phyloP scores from a whole-genome alignment of 805 yeast genomes.

The Trichomonascus vanleenenianus region DNA sequence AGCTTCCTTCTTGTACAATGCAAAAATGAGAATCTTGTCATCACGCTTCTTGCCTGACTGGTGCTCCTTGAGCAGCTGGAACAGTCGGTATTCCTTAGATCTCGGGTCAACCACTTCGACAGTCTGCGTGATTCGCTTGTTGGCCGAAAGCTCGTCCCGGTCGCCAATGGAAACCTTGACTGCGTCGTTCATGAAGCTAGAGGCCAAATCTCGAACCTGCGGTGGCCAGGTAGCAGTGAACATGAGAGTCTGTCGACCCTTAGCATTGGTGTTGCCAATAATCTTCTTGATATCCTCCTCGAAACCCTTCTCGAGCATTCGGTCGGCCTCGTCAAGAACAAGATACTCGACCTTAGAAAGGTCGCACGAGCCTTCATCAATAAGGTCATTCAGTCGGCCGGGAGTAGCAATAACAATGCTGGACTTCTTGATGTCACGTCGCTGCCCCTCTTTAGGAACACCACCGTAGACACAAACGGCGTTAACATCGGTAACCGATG shows the following conservation, averaged over 20 bases:
- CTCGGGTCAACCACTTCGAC: constrained; percentile 87
- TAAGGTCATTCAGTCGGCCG: constrained; percentile 88
- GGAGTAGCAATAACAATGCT: constrained; percentile 89
- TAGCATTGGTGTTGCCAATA: constrained; percentile 47
- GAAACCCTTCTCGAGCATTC: constrained; percentile 97
- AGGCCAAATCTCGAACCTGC: constrained; percentile 89
- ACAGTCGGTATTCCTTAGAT: constrained; percentile 68
- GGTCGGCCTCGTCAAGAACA: constrained; percentile 95
- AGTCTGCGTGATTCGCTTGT: constrained; percentile 84
- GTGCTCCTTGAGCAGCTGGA: constrained; percentile 66
- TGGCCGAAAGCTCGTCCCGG: constrained; percentile 89
- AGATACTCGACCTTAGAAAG: constrained; percentile 63
- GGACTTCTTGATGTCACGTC: constrained; percentile 54
- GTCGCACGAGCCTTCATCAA: constrained; percentile 79
- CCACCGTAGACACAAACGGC: constrained; percentile 95
- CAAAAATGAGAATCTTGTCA: constrained; percentile 86
- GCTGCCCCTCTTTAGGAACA: constrained; percentile 91
- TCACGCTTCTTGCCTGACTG: constrained; percentile 54
- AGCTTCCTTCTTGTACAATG: constrained; percentile 95
- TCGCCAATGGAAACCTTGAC: constrained; percentile 90
- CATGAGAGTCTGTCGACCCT: constrained; percentile 84
- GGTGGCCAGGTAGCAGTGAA: constrained; percentile 99
- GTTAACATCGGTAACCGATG: constrained; percentile 51
- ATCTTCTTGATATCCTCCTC: constrained; percentile 91
- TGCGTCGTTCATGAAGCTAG: constrained; percentile 72